A percentile compares a stretch with the other conserved stretches of the same genome.
These are phyloP conservation scores for Aspergillus quadrilineatus DNA, from an alignment of 2,329 filamentous ascomycete genomes.

Conservation along the genomic window DNA sequence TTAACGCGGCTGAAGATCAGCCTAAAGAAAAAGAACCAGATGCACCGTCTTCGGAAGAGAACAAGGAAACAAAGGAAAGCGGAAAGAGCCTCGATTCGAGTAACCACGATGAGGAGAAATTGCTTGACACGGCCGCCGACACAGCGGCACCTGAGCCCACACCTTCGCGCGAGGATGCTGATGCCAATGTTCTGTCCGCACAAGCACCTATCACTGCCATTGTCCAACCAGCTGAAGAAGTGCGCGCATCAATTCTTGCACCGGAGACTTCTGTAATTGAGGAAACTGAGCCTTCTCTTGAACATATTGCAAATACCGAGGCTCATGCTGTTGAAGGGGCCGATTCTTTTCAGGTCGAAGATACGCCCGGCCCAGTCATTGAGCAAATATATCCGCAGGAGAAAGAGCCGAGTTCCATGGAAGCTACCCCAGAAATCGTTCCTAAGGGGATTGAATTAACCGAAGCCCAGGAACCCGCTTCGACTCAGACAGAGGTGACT, in stretches of 20 bases:
- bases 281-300: background rate
- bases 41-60: slow-evolving; percentile 27
- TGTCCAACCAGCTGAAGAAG: background rate
- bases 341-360: background rate
- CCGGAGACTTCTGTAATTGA: background rate
- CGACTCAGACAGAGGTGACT: background rate
- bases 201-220: background rate
- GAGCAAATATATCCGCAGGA: background rate
- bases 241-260: background rate
- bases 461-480: slow-evolving; percentile 5
- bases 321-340: background rate
- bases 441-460: background rate
- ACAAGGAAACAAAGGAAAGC: slow-evolving; percentile 40
- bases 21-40: slow-evolving; percentile 16
- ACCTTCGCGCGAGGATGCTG: background rate
- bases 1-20: slow-evolving; percentile 1
- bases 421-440: background rate
- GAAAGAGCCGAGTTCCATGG: background rate
- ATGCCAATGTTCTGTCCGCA: background rate
- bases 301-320: background rate
- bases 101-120: slow-evolving; percentile 17
- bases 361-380: background rate
- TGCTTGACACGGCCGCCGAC: background rate
- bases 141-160: background rate
- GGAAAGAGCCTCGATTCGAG: slow-evolving; percentile 20